phyloP scores from a whole-genome alignment of 768 basidiomycete species.

The Agrocybe chaxingu region DNA sequence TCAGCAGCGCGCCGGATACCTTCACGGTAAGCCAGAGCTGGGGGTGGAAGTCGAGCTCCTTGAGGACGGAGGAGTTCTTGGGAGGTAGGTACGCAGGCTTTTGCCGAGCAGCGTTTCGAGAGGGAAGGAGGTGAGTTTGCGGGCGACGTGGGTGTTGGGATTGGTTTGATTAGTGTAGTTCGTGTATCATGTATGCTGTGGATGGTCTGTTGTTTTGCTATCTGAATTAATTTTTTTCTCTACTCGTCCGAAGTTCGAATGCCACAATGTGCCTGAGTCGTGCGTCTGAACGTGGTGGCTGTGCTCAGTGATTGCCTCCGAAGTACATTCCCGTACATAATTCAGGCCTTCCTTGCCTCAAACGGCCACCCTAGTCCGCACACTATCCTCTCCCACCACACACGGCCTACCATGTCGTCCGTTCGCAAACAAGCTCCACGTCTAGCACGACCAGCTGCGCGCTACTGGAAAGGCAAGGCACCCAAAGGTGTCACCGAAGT shows the following conservation, averaged over 20 bases:
- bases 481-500: slow-evolving; percentile 67
- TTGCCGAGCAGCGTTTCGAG: slow-evolving; percentile 16
- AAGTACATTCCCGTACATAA: no score
- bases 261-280: no score
- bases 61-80: slow-evolving; percentile 47
- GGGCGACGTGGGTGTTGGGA: slow-evolving; percentile 79
- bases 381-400: no score
- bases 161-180: slow-evolving; percentile 44
- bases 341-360: no score
- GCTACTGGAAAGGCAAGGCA: slow-evolving; percentile 90
- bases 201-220: no score
- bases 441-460: slow-evolving; percentile 74
- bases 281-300: no score
- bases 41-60: slow-evolving; percentile 80
- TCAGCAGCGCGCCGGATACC: slow-evolving; percentile 81
- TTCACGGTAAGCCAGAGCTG: slow-evolving; percentile 87
- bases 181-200: no score
- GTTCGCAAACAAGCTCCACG: slow-evolving; percentile 70
- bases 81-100: slow-evolving; percentile 29
- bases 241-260: no score
- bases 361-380: no score
- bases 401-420: slow-evolving; percentile 14
- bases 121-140: slow-evolving; percentile 57
- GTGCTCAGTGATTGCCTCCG: no score
- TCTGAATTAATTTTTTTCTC: no score